Conservation (phyloP, 768 basidiomycete genomes). For the Serpula lacrymans region DNA sequence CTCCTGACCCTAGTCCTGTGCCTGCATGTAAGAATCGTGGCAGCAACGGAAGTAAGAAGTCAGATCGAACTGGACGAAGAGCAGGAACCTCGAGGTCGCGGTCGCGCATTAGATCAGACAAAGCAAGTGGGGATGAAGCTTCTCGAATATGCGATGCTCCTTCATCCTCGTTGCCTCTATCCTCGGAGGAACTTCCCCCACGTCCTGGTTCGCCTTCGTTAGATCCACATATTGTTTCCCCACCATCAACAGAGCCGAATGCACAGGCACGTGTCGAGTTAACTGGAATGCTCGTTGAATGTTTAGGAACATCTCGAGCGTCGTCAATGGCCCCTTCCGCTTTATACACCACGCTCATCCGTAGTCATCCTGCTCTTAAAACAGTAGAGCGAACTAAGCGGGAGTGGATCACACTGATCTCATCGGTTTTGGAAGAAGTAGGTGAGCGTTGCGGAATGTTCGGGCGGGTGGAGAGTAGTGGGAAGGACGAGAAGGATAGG, state of each 20-base stretch:
- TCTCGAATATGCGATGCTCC: slow-evolving; percentile 1
- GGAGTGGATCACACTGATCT: slow-evolving; percentile 51
- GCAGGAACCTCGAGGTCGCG: too few relatives aligned
- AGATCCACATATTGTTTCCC: slow-evolving; percentile 3
- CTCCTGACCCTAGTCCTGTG: too few relatives aligned
- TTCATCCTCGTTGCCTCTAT: neutral
- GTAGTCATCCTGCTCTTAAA: slow-evolving; percentile 50
- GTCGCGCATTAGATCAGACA: neutral
- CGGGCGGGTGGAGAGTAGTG: slow-evolving; percentile 66
- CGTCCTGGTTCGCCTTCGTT: slow-evolving; percentile 1
- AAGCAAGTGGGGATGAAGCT: too few relatives aligned
- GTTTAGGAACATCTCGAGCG: slow-evolving; percentile 68
- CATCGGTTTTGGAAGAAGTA: slow-evolving; percentile 44
- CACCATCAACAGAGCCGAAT: slow-evolving; percentile 17
- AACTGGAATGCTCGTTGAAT: slow-evolving; percentile 67
- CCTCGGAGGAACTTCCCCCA: slow-evolving; percentile 2
- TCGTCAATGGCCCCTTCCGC: slow-evolving; percentile 57
- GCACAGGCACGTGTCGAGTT: slow-evolving; percentile 40
- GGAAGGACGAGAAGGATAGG: slow-evolving; percentile 48
- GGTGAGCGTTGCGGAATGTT: slow-evolving; percentile 56
- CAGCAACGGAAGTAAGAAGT: too few relatives aligned
- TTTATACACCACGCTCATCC: slow-evolving; percentile 50
- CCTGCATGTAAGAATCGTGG: too few relatives aligned
- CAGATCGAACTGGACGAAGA: too few relatives aligned
- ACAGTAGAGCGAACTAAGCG: slow-evolving; percentile 29